Base-by-base conservation (phyloP, 257 asterid species). In the Striga asiatica region DNA sequence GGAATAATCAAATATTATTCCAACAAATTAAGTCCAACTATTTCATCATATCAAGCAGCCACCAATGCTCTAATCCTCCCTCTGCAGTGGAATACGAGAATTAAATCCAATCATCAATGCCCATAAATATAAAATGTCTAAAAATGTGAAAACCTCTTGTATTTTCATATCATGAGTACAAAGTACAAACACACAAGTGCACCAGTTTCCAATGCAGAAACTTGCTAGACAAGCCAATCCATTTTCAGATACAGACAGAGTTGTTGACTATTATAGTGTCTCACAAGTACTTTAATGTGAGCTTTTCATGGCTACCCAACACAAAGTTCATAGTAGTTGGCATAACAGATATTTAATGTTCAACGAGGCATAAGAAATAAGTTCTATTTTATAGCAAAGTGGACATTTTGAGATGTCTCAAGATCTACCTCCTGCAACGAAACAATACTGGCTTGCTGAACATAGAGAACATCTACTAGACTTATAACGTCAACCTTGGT, bases 131-230 rank as follows among this genome's bases (percentile, higher is more conserved):
- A 35, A 18, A 28, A 23, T 18, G 41, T 14, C 23, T 28, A 32
- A 43, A 38, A 17, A 8, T 17, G 31, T 28, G 32, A 28, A 19
- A 43, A 21, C 28, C n/a, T 1, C 13, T 3, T 6, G 43, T 34
- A 5, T 31, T 56, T 54, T 24, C 22, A 39, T 51, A 12, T 9
- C 68, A 64, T 20, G 20, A 29, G 13, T 43, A 21, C 34, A 28
- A 65, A 9, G n/a, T n/a, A n/a, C n/a, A n/a, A n/a, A n/a, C 37
- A 50, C 32, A 16, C 32, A 66, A 51, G 24, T 52, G 35, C 51
- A 60, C 62, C 51, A 42, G 12, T 41, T 45, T 21, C 29, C 41
- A 41, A 23, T 9, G 19, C 39, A 32, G 23, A 54, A 43, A 56
- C 35, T 35, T 46, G 31, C 45, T 47, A 46, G 35, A 25, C 24